phyloP scores from a whole-genome alignment of 2,329 filamentous ascomycete genomes.

The Cordyceps pruinosa region DNA sequence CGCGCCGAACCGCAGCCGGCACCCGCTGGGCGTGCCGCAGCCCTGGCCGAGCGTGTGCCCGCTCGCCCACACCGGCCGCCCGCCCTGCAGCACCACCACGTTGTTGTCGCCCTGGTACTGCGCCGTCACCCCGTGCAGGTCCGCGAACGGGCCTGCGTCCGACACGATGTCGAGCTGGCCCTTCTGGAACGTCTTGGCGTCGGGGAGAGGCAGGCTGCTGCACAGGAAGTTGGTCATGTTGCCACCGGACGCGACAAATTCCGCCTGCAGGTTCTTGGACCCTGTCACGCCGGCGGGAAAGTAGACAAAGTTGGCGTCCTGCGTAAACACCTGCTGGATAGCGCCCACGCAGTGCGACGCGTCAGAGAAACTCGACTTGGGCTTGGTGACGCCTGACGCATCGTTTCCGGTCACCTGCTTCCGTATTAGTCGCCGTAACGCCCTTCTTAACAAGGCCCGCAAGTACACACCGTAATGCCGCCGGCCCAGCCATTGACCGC shows the following conservation, averaged over 20 bases:
- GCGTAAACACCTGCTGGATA: conserved; percentile 18
- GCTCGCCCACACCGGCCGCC: conserved; percentile 16
- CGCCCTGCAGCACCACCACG: conserved; percentile 16
- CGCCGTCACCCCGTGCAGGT: conserved; percentile 17
- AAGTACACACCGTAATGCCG: conserved; percentile 14
- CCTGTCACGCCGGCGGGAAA: conserved; percentile 17
- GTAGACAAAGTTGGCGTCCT: conserved; percentile 19
- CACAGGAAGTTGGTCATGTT: conserved; percentile 23
- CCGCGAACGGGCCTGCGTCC: conserved; percentile 14
- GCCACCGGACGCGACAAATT: conserved; percentile 16
- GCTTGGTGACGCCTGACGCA: conserved; percentile 15
- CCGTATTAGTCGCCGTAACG: not conserved
- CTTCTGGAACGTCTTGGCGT: conserved; percentile 14
- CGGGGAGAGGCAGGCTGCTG: conserved; percentile 16
- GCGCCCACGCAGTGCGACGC: conserved; percentile 15
- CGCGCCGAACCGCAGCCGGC: conserved; percentile 13
- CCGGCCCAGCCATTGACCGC: conserved; percentile 21
- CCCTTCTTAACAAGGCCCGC: not conserved
- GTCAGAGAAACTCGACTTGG: conserved; percentile 18
- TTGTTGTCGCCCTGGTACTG: conserved; percentile 23
- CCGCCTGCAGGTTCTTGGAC: conserved; percentile 16
- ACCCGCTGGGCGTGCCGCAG: conserved; percentile 14
- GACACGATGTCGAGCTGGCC: conserved; percentile 17
- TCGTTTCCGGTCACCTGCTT: conserved; percentile 18
- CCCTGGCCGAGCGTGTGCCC: conserved; percentile 15